These are phyloP conservation scores for Crepidotus variabilis DNA, from an alignment of 768 basidiomycete genomes.

Conservation along the genomic window DNA sequence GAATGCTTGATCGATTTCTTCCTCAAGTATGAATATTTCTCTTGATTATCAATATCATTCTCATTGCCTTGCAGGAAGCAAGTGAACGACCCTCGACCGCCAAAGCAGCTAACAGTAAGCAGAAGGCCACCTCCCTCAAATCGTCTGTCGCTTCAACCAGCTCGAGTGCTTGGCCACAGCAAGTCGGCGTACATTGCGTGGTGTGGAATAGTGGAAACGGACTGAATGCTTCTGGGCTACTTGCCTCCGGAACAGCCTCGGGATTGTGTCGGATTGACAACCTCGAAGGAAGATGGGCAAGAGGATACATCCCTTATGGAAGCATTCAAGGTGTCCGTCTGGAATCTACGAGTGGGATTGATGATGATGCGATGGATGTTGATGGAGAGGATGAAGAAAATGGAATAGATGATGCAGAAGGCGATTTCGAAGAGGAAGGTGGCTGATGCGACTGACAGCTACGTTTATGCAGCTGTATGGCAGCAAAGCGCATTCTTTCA, in stretches of 20 bases:
- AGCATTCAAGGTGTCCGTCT: constrained; percentile 57
- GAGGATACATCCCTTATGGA: constrained; percentile 62
- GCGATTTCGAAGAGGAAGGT: constrained; percentile 3
- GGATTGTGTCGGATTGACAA: constrained; percentile 87
- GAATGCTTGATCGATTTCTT: constrained; percentile 86
- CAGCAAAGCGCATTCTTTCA: no score
- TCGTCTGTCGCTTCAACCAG: constrained; percentile 23
- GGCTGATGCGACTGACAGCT: background rate
- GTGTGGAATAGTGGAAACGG: constrained; percentile 82
- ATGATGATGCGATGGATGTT: constrained; percentile 41
- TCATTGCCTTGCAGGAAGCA: constrained; percentile 38
- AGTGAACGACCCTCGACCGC: constrained; percentile 39
- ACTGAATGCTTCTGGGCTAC: constrained; percentile 47
- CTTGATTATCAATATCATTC: background rate
- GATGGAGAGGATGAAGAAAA: constrained; percentile 19
- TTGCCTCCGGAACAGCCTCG: constrained; percentile 79
- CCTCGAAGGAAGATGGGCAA: constrained; percentile 71
- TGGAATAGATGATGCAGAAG: background rate
- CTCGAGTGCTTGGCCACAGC: constrained; percentile 74
- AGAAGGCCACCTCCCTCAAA: constrained; percentile 25
- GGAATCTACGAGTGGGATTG: constrained; percentile 35
- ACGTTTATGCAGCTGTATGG: no score
- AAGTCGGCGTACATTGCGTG: constrained; percentile 75
- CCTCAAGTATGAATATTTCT: constrained; percentile 51
- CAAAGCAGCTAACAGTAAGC: constrained; percentile 32